Evolutionary conservation across 2,329 filamentous ascomycete species (phyloP).

Genomic region (Colletotrichum sp.): DNA sequence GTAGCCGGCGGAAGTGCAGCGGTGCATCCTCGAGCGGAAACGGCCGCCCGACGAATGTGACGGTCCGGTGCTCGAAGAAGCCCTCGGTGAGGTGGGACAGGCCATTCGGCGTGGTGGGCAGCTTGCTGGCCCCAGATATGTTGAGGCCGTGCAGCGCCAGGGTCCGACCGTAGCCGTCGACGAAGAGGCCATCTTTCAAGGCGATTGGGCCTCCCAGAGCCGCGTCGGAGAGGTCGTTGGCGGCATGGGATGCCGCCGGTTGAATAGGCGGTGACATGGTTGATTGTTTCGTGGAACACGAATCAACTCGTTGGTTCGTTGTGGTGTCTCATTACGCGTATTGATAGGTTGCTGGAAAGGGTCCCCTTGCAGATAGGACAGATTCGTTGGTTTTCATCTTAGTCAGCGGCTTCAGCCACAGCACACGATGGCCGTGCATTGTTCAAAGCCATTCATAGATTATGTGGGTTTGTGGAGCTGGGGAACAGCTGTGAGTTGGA

Average conservation of each 20-base stretch:
- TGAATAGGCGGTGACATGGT: neutral
- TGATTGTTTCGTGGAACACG: neutral
- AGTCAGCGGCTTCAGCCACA: neutral
- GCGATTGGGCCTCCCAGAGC: slow-evolving; percentile 36
- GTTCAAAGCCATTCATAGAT: neutral
- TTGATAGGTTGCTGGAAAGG: neutral
- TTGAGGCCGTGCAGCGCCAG: slow-evolving; percentile 46
- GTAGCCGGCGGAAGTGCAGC: slow-evolving; percentile 41
- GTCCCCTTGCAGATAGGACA: neutral
- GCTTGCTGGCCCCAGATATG: slow-evolving; percentile 45
- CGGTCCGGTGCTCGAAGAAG: slow-evolving; percentile 44
- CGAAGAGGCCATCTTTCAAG: slow-evolving; percentile 33
- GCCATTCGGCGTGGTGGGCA: slow-evolving; percentile 40
- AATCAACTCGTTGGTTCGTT: neutral
- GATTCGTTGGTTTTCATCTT: neutral
- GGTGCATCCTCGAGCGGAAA: slow-evolving; percentile 42
- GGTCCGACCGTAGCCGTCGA: slow-evolving; percentile 41
- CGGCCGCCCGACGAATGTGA: slow-evolving; percentile 43
- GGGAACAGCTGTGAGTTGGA: neutral
- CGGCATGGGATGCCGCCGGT: slow-evolving; percentile 16
- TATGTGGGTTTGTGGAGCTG: neutral
- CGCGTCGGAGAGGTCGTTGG: slow-evolving; percentile 39
- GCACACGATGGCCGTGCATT: neutral
- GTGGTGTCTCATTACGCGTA: neutral
- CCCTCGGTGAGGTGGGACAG: slow-evolving; percentile 43